Evolutionary conservation across 2,329 filamentous ascomycete species (phyloP).

Genomic region (Pyricularia sp.): DNA sequence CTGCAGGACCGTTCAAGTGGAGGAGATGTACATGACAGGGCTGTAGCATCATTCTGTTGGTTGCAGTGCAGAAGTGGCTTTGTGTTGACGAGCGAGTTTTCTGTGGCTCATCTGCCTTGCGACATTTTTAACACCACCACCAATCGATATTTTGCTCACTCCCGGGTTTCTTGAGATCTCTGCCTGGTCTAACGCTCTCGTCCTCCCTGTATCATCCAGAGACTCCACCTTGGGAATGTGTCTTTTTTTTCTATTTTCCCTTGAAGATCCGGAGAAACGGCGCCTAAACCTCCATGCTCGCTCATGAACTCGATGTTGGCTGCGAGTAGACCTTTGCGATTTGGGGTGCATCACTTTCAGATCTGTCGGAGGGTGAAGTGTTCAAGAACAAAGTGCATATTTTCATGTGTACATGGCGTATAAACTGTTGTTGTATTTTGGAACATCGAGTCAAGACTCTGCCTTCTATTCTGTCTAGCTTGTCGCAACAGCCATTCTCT

Average conservation of each 20-base stretch:
- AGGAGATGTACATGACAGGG: not conserved
- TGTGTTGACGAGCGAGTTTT: not conserved
- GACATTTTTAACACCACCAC: not conserved
- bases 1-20: not conserved
- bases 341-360: not conserved
- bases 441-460: not conserved
- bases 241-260: not conserved
- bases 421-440: not conserved
- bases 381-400: not conserved
- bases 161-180: not conserved
- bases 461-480: no score
- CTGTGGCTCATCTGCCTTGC: not conserved
- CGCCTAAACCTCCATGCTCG: not conserved
- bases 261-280: not conserved
- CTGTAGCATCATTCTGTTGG: not conserved
- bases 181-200: not conserved
- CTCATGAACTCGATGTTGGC: not conserved
- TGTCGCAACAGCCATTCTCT: not conserved
- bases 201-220: not conserved
- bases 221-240: not conserved
- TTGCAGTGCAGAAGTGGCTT: not conserved
- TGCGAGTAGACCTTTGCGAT: not conserved
- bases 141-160: not conserved
- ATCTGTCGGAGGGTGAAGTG: not conserved
- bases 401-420: not conserved